Evolutionary conservation across 2,329 filamentous ascomycete species (phyloP).

Genomic region (Phaeophleospora eucalypticola): DNA sequence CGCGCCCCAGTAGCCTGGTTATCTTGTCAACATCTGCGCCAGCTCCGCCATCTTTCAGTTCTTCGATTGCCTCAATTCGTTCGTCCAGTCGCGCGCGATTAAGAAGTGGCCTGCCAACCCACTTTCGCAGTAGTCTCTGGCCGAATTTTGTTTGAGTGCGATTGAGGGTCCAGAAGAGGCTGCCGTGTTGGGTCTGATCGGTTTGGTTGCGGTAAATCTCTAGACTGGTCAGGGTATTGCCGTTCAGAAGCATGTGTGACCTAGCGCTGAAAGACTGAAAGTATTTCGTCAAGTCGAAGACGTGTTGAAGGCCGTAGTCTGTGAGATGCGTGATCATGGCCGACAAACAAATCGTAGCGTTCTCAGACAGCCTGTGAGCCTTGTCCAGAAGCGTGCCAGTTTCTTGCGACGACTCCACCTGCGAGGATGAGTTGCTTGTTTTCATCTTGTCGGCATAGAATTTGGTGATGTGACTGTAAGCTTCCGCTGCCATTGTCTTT

Average conservation of each 20-base stretch:
- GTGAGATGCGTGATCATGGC: conserved; percentile 92
- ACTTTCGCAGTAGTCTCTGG: conserved; percentile 81
- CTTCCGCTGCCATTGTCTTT: conserved; percentile 78
- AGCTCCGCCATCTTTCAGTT: conserved; percentile 67
- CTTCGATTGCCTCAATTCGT: conserved; percentile 78
- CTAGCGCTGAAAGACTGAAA: conserved; percentile 93
- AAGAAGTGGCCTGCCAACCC: conserved; percentile 87
- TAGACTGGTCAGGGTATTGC: conserved; percentile 87
- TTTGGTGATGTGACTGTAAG: conserved; percentile 81
- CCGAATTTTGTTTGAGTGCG: conserved; percentile 89
- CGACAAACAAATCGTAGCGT: conserved; percentile 86
- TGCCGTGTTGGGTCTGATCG: conserved; percentile 78
- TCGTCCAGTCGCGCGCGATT: conserved; percentile 71
- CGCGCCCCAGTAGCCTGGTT: conserved; percentile 64
- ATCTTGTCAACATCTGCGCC: conserved; percentile 68
- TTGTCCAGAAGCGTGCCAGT: conserved; percentile 70
- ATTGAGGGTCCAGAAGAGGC: conserved; percentile 92
- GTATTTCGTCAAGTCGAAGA: conserved; percentile 94
- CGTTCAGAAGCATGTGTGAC: conserved; percentile 93
- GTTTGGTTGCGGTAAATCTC: conserved; percentile 96
- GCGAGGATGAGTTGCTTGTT: conserved; percentile 38
- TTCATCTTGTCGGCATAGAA: conserved; percentile 90
- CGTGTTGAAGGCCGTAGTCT: conserved; percentile 89
- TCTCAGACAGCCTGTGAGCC: conserved; percentile 77
- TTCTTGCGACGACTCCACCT: conserved; percentile 39